A percentile compares a stretch with the other conserved stretches of the same genome.
These are phyloP conservation scores for Phytophthora tentaculata DNA, from an alignment of 352 stramenopile species.

Conservation along the genomic window DNA sequence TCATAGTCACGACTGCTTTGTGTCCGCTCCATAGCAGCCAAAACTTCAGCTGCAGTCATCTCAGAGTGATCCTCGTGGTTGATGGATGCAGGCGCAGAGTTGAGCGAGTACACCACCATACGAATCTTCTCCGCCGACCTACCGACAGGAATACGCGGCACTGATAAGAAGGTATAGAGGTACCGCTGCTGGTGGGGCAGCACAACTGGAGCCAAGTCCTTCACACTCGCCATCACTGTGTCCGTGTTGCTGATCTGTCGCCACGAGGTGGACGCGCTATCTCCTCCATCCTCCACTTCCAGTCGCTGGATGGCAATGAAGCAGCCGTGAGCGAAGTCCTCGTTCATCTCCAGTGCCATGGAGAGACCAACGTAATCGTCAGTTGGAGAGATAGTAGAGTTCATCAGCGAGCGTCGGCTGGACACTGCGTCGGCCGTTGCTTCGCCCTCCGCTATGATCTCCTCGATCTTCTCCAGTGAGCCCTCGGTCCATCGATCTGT, in stretches of 20 bases:
- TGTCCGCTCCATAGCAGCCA: conserved; percentile 69
- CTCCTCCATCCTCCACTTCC: conserved; percentile 36
- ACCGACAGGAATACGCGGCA: conserved; percentile 76
- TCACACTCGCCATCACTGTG: conserved; percentile 69
- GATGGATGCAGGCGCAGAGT: conserved; percentile 42
- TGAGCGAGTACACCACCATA: conserved; percentile 77
- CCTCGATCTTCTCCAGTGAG: conserved; percentile 50
- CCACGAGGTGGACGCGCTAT: conserved; percentile 55
- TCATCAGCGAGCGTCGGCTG: conserved; percentile 29
- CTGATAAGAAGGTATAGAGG: conserved; percentile 83
- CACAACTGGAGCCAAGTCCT: conserved; percentile 40
- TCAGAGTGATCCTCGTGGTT: conserved; percentile 70
- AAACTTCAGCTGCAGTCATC: conserved; percentile 74
- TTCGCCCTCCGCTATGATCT: conserved; percentile 47
- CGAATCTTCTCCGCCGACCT: conserved; percentile 70
- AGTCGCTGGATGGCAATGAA: conserved; percentile 85
- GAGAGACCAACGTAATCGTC: conserved; percentile 83
- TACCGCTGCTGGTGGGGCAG: conserved; percentile 50
- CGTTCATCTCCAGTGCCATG: conserved; percentile 85
- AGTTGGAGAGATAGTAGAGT: conserved; percentile 39
- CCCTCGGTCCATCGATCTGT: conserved; percentile 66
- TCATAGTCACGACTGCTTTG: conserved; percentile 51
- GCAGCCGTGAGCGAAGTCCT: conserved; percentile 73
- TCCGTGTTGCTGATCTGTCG: conserved; percentile 84
- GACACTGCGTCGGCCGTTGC: conserved; percentile 32